phyloP scores from a whole-genome alignment of 2,329 filamentous ascomycete genomes.

The Cercospora berteroae region DNA sequence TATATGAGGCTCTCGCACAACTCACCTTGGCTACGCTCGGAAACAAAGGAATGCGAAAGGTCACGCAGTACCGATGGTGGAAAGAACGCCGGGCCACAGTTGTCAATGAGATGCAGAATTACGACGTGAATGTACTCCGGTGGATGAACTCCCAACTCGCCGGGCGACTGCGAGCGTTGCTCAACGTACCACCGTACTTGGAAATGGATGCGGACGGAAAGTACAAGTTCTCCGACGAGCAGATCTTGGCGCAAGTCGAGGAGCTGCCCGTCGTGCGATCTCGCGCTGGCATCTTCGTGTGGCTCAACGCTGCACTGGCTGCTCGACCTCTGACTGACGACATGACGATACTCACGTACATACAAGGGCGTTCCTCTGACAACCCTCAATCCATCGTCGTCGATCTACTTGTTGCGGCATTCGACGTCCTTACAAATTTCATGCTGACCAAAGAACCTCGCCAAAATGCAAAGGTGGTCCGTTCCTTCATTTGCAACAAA shows the following conservation, averaged over 20 bases:
- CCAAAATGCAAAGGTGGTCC: slow-evolving; percentile 67
- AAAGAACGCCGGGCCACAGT: slow-evolving; percentile 28
- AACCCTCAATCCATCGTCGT: slow-evolving; percentile 74
- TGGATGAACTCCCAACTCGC: slow-evolving; percentile 35
- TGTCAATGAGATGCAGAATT: slow-evolving; percentile 34
- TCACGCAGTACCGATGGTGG: slow-evolving; percentile 35
- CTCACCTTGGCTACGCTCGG: slow-evolving; percentile 34
- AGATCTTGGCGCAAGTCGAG: slow-evolving; percentile 32
- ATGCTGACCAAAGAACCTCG: slow-evolving; percentile 67
- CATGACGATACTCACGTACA: slow-evolving; percentile 69
- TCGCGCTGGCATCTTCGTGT: slow-evolving; percentile 79
- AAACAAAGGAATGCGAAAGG: slow-evolving; percentile 27
- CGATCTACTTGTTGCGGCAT: slow-evolving; percentile 82
- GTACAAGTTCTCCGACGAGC: slow-evolving; percentile 60
- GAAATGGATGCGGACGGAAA: slow-evolving; percentile 67
- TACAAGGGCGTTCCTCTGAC: slow-evolving; percentile 82
- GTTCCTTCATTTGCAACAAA: slow-evolving; percentile 81
- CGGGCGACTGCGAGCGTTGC: slow-evolving; percentile 33
- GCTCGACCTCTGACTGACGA: slow-evolving; percentile 84
- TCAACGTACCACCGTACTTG: slow-evolving; percentile 55
- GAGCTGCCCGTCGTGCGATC: slow-evolving; percentile 73
- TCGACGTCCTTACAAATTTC: slow-evolving; percentile 84
- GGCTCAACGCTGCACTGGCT: slow-evolving; percentile 77
- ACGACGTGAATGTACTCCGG: slow-evolving; percentile 36
- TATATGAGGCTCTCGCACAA: slow-evolving; percentile 36